These are phyloP conservation scores for Sphaerulina vaccinii DNA, from an alignment of 2,329 filamentous ascomycete genomes.

Conservation along the genomic window DNA sequence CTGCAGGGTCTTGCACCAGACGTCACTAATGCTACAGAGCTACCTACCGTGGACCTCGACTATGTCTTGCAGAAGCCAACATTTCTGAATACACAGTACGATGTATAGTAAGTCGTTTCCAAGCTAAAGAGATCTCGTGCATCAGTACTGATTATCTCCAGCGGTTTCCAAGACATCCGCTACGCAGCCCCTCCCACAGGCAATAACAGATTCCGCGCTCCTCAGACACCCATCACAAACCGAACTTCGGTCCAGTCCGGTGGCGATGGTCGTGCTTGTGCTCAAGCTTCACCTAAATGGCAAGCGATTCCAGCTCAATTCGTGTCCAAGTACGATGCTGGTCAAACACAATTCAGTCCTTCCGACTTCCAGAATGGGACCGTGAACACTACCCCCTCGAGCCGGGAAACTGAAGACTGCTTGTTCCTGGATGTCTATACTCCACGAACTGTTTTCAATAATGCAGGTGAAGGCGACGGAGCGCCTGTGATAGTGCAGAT, in stretches of 20 bases:
- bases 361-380: constrained; percentile 15
- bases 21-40: background rate
- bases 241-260: constrained; percentile 50
- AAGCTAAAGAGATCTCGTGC: background rate
- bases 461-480: constrained; percentile 36
- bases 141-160: constrained; percentile 28
- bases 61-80: constrained; percentile 54
- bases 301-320: constrained; percentile 35
- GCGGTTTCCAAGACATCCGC: constrained; percentile 58
- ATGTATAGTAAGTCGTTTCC: constrained; percentile 19
- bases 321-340: constrained; percentile 31
- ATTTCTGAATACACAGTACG: constrained; percentile 40
- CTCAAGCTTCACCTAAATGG: constrained; percentile 51
- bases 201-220: constrained; percentile 51
- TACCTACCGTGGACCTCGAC: constrained; percentile 54
- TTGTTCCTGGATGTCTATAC: constrained; percentile 43
- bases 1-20: background rate
- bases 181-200: constrained; percentile 56
- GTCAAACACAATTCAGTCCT: constrained; percentile 17
- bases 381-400: constrained; percentile 27
- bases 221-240: constrained; percentile 42
- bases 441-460: constrained; percentile 38
- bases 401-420: constrained; percentile 41
- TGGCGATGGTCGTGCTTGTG: constrained; percentile 44
- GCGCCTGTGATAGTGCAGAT: constrained; percentile 45